Percentiles rank a stretch among this genome's conserved stretches.
These are phyloP conservation scores for Lepiota venenata DNA, from an alignment of 768 basidiomycete genomes.

Conservation along the genomic window DNA sequence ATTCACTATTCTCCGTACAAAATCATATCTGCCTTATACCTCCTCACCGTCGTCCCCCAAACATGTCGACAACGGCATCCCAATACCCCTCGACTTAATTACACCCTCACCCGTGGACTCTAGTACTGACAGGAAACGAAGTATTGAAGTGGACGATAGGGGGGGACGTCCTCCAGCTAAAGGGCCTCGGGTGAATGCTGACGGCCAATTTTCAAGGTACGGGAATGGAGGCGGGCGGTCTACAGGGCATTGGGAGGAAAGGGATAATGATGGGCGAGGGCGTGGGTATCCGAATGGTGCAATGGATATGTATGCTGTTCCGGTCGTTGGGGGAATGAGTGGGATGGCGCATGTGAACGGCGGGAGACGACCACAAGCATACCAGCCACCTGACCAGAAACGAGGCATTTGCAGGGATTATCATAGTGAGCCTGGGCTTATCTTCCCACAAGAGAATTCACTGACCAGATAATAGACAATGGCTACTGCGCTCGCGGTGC, in stretches of 20 bases:
- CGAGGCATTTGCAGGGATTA: slow-evolving; percentile 89
- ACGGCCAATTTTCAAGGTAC: slow-evolving; percentile 68
- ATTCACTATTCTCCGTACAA: slow-evolving; percentile 80
- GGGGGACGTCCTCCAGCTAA: slow-evolving; percentile 62
- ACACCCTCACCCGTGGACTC: slow-evolving; percentile 33
- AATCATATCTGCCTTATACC: slow-evolving; percentile 80
- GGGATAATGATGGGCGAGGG: slow-evolving; percentile 28
- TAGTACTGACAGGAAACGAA: slow-evolving; percentile 60
- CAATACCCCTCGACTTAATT: slow-evolving; percentile 70
- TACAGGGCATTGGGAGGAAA: slow-evolving; percentile 41
- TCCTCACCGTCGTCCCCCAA: slow-evolving; percentile 39
- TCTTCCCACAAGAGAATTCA: slow-evolving; percentile 1
- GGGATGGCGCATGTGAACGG: slow-evolving; percentile 33
- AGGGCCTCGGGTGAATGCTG: slow-evolving; percentile 63
- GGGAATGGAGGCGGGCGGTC: slow-evolving; percentile 36
- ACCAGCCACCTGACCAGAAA: slow-evolving; percentile 70
- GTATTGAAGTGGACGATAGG: slow-evolving; percentile 56
- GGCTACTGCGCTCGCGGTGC: slow-evolving; percentile 90
- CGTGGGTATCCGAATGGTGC: slow-evolving; percentile 31
- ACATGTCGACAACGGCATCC: slow-evolving; percentile 63
- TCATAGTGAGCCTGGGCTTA: slow-evolving; percentile 61
- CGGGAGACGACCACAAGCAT: slow-evolving; percentile 48
- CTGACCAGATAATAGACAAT: slow-evolving; percentile 51
- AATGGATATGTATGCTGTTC: slow-evolving; percentile 27
- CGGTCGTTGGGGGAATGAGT: slow-evolving; percentile 27